These are phyloP conservation scores for Hippophae tibetana DNA, from an alignment of 306 rosid species.

Conservation along the genomic window DNA sequence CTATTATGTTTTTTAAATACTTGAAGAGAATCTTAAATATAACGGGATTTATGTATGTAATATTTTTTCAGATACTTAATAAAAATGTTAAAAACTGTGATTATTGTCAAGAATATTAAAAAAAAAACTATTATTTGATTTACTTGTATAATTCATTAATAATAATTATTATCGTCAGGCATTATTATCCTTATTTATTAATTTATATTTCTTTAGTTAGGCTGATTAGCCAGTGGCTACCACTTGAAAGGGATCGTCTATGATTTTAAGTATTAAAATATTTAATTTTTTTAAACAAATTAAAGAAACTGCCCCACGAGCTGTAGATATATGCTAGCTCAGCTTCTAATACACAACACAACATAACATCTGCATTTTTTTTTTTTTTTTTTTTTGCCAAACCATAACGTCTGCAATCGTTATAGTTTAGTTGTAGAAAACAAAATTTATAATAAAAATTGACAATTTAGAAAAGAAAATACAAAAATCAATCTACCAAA, in stretches of 20 bases:
- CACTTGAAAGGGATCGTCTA: constrained; percentile 75
- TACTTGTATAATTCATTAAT: constrained; percentile 12
- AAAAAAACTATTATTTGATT: constrained; percentile 8
- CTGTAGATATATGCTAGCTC: not conserved
- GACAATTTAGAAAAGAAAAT: no score
- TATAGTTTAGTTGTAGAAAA: no score
- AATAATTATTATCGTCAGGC: constrained; percentile 11
- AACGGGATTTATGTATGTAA: no score
- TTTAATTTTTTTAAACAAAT: constrained; percentile 11
- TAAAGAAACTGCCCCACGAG: constrained; percentile 17
- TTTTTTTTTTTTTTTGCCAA: not conserved
- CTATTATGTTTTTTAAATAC: constrained; percentile 9
- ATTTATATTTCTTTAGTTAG: constrained; percentile 18
- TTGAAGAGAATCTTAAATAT: no score
- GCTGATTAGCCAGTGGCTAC: constrained; percentile 28
- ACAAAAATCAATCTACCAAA: no score
- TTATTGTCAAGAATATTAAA: no score
- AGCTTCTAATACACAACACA: constrained; percentile 6
- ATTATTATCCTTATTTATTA: constrained; percentile 17
- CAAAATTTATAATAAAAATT: no score
- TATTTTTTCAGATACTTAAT: no score
- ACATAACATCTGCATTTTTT: not conserved
- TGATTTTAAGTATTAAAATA: constrained; percentile 27
- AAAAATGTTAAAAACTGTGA: no score
- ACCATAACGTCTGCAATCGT: no score